Evolutionary conservation across 208 protist genomes (phyloP).

Genomic region (Leishmania mexicana): DNA sequence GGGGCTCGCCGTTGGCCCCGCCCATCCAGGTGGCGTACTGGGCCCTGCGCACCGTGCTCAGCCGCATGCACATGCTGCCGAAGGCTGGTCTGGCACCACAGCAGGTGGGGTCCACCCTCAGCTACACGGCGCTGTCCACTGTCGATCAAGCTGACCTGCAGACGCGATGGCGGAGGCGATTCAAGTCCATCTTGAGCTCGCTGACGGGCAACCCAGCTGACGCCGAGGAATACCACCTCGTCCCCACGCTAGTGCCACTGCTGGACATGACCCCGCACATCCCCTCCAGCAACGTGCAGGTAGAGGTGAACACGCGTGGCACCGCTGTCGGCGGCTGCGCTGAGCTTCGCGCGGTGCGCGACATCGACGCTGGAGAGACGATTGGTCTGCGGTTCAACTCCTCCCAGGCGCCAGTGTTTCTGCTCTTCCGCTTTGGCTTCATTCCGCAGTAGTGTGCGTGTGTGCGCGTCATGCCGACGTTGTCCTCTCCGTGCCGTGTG

Average conservation of each 20-base stretch:
- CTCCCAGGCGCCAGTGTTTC: slow-evolving; percentile 62
- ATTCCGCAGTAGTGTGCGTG: slow-evolving; percentile 51
- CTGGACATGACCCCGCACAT: slow-evolving; percentile 75
- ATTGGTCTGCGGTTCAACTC: slow-evolving; percentile 79
- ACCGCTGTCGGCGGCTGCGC: slow-evolving; percentile 54
- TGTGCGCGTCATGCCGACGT: not conserved
- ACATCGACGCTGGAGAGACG: slow-evolving; percentile 69
- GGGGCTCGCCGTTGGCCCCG: slow-evolving; percentile 40
- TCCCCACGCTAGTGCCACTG: slow-evolving; percentile 76
- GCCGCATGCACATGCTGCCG: slow-evolving; percentile 78
- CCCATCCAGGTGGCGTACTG: slow-evolving; percentile 81
- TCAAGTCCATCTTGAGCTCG: slow-evolving; percentile 36
- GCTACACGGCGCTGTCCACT: slow-evolving; percentile 64
- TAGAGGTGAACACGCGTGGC: slow-evolving; percentile 58
- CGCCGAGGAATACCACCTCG: slow-evolving; percentile 61
- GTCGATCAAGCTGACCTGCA: slow-evolving; percentile 57
- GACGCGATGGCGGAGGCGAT: slow-evolving; percentile 39
- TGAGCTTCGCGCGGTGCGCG: slow-evolving; percentile 66
- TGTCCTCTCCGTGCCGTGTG: not conserved
- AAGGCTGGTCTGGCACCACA: slow-evolving; percentile 51
- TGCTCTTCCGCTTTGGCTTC: slow-evolving; percentile 84
- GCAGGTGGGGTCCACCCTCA: slow-evolving; percentile 52
- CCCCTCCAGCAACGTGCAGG: slow-evolving; percentile 67
- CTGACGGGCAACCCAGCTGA: slow-evolving; percentile 40
- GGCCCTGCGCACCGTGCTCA: slow-evolving; percentile 73